Percentiles rank a stretch among this genome's conserved stretches.
phyloP scores from a whole-genome alignment of 805 yeast genomes.

The Starmerella apicola region DNA sequence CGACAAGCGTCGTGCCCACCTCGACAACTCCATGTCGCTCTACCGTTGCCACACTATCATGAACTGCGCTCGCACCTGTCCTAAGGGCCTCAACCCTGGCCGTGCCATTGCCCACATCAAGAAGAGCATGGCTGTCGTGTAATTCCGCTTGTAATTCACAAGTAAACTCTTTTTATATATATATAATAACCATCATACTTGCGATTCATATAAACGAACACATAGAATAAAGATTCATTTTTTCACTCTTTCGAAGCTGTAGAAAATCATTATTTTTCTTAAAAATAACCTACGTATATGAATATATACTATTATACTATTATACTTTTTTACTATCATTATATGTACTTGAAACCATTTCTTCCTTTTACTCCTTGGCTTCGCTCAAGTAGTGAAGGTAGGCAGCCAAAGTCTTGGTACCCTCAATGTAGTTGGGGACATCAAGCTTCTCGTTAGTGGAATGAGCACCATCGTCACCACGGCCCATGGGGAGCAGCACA shows the following conservation, averaged over 20 bases:
- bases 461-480: conserved; percentile 99
- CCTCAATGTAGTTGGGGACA: conserved; percentile 78
- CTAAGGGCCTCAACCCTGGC: conserved; percentile 98
- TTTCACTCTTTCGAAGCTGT: too few species aligned
- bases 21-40: conserved; percentile 92
- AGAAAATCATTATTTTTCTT: too few species aligned
- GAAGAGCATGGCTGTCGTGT: conserved; percentile 68
- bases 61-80: conserved; percentile 98
- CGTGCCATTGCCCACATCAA: conserved; percentile 93
- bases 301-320: too few species aligned
- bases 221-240: too few species aligned
- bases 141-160: too few species aligned
- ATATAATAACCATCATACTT: too few species aligned
- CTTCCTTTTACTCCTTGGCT: too few species aligned
- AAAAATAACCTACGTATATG: too few species aligned
- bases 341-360: too few species aligned
- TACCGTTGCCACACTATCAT: conserved; percentile 98
- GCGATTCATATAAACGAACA: too few species aligned
- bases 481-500: conserved; percentile 88
- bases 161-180: too few species aligned
- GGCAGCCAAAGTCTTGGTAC: conserved; percentile 86
- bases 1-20: conserved; percentile 65
- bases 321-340: too few species aligned
- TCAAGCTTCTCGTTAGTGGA: conserved; percentile 92
- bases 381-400: conserved; percentile 76